phyloP scores from a whole-genome alignment of 768 basidiomycete genomes.

The Leccinellum rugosiceps region DNA sequence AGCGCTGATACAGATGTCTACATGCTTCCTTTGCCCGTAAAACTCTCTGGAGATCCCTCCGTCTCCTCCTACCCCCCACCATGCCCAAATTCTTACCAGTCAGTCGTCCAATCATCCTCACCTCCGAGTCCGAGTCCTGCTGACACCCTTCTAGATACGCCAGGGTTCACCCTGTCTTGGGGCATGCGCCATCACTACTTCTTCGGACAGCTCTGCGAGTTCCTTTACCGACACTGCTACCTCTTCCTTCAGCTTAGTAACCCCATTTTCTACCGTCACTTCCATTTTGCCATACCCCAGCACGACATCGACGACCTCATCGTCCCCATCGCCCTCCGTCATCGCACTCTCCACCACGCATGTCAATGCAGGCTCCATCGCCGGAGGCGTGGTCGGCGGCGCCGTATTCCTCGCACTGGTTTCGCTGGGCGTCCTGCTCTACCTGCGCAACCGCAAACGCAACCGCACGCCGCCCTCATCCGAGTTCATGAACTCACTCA shows the following conservation, averaged over 20 bases:
- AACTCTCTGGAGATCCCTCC: background rate
- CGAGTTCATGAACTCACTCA: conserved; percentile 45
- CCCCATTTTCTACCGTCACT: no score
- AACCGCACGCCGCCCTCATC: conserved; percentile 54
- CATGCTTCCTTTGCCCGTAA: background rate
- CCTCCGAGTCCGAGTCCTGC: background rate
- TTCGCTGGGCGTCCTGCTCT: conserved; percentile 34
- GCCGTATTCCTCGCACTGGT: conserved; percentile 38
- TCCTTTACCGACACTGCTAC: background rate
- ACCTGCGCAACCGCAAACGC: conserved; percentile 40
- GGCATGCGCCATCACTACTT: background rate
- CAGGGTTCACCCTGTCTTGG: background rate
- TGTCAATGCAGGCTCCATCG: conserved; percentile 43
- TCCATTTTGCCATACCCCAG: background rate
- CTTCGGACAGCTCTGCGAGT: background rate
- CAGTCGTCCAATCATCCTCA: background rate
- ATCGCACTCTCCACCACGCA: conserved; percentile 13
- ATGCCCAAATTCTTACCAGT: background rate
- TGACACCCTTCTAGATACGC: conserved; percentile 8
- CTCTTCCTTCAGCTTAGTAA: no score
- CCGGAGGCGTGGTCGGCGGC: conserved; percentile 52
- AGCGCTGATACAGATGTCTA: background rate
- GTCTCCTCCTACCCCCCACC: background rate
- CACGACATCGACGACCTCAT: background rate
- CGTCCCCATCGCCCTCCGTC: background rate